phyloP scores from a whole-genome alignment of 2,329 filamentous ascomycete genomes.

The Penicillium sp. region DNA sequence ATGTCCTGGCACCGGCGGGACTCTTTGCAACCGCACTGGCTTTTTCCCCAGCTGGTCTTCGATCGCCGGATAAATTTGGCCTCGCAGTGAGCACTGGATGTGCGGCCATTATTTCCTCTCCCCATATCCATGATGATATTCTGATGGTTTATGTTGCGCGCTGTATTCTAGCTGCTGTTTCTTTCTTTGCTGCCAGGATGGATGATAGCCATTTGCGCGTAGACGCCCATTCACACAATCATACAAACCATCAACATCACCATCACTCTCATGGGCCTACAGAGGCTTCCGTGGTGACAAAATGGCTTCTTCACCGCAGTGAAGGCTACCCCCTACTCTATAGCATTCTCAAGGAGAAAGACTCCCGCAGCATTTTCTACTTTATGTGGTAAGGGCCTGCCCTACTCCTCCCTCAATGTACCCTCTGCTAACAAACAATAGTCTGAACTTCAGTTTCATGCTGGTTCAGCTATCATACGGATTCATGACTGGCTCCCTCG shows the following conservation, averaged over 20 bases:
- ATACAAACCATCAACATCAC: slow-evolving; percentile 35
- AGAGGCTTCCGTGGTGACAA: slow-evolving; percentile 70
- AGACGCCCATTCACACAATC: slow-evolving; percentile 36
- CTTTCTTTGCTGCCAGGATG: slow-evolving; percentile 37
- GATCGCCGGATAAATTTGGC: slow-evolving; percentile 37
- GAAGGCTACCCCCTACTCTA: slow-evolving; percentile 77
- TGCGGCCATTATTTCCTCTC: slow-evolving; percentile 35
- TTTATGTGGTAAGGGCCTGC: slow-evolving; percentile 77
- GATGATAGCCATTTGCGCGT: slow-evolving; percentile 36
- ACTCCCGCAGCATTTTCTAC: slow-evolving; percentile 94
- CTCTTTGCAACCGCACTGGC: slow-evolving; percentile 34
- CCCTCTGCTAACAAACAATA: slow-evolving; percentile 44
- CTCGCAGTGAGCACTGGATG: slow-evolving; percentile 31
- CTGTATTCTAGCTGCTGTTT: slow-evolving; percentile 30
- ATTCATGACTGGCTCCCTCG: slow-evolving; percentile 88
- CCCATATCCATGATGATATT: slow-evolving; percentile 31
- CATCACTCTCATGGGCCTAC: slow-evolving; percentile 42
- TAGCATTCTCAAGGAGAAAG: slow-evolving; percentile 84
- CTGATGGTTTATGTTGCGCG: slow-evolving; percentile 33
- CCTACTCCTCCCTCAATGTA: not conserved
- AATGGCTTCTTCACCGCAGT: slow-evolving; percentile 70
- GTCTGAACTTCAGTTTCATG: slow-evolving; percentile 95
- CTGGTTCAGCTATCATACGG: slow-evolving; percentile 91
- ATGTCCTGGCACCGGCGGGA: slow-evolving; percentile 26
- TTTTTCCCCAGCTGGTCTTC: slow-evolving; percentile 27